phyloP scores from a whole-genome alignment of 225 moss, liverwort and hornwort genomes.

The Lunularia cruciata region DNA sequence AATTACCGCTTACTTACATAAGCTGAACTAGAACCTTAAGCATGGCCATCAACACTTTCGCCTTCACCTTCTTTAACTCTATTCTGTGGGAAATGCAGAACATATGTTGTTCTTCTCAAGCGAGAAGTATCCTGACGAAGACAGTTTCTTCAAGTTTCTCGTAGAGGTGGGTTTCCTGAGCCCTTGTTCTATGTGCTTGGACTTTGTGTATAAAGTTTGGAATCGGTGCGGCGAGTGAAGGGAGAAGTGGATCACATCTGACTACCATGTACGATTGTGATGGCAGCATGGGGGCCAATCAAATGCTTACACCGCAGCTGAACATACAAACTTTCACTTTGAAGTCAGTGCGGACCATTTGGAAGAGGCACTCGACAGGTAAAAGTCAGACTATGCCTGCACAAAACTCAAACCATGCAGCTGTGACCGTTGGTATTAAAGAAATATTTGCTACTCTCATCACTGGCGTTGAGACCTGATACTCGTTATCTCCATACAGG shows the following conservation, averaged over 20 bases:
- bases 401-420: too few relatives aligned
- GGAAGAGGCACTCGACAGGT: slow-evolving; percentile 93
- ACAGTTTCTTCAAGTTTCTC: slow-evolving; percentile 95
- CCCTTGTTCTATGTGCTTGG: not conserved
- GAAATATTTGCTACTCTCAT: too few relatives aligned
- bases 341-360: slow-evolving; percentile 93
- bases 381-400: slow-evolving; percentile 18
- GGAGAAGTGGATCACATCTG: slow-evolving; percentile 15
- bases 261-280: slow-evolving; percentile 6
- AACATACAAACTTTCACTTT: slow-evolving; percentile 95
- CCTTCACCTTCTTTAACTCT: too few relatives aligned
- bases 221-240: not conserved
- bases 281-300: slow-evolving; percentile 98
- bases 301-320: slow-evolving; percentile 91
- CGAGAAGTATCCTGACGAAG: slow-evolving; percentile 96
- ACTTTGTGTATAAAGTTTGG: too few relatives aligned
- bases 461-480: not conserved
- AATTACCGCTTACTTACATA: too few relatives aligned
- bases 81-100: slow-evolving; percentile 53
- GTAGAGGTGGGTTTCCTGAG: slow-evolving; percentile 61
- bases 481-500: slow-evolving; percentile 42
- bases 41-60: too few relatives aligned
- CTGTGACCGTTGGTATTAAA: too few relatives aligned
- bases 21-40: too few relatives aligned
- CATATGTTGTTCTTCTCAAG: slow-evolving; percentile 99